These are phyloP conservation scores for Ophiostoma sp. DNA, from an alignment of 2,329 filamentous ascomycete species.

Conservation along the genomic window DNA sequence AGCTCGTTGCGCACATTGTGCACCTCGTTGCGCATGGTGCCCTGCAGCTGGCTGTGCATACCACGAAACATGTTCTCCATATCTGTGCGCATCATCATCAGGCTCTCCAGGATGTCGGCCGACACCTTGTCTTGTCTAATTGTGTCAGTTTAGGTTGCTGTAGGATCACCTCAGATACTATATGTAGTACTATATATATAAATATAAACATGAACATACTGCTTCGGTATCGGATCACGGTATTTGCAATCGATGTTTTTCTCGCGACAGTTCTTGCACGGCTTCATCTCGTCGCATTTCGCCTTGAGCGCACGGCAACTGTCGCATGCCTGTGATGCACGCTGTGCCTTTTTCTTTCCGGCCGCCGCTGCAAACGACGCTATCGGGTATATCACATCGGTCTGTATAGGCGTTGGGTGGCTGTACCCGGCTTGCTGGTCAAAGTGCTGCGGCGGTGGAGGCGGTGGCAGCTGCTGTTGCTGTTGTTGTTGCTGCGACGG, in stretches of 20 bases:
- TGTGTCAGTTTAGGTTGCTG: neutral
- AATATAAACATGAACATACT: slow-evolving; percentile 61
- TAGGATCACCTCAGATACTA: neutral
- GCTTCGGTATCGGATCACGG: slow-evolving; percentile 83
- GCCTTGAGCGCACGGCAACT: slow-evolving; percentile 82
- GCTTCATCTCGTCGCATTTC: slow-evolving; percentile 83
- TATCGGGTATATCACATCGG: slow-evolving; percentile 40
- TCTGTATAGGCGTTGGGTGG: slow-evolving; percentile 30
- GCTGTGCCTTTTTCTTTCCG: slow-evolving; percentile 58
- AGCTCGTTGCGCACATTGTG: neutral
- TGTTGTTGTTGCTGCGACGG: slow-evolving; percentile 27
- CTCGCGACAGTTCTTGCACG: slow-evolving; percentile 81
- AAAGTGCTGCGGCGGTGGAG: slow-evolving; percentile 34
- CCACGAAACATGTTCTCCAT: neutral
- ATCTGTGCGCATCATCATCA: slow-evolving; percentile 30
- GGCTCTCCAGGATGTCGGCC: slow-evolving; percentile 55
- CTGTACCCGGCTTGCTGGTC: slow-evolving; percentile 32
- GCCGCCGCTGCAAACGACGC: slow-evolving; percentile 39
- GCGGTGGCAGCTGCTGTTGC: slow-evolving; percentile 23
- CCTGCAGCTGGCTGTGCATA: slow-evolving; percentile 36
- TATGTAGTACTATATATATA: no score
- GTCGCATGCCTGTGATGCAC: slow-evolving; percentile 77
- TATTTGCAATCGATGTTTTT: slow-evolving; percentile 81
- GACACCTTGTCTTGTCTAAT: slow-evolving; percentile 56
- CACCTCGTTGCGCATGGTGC: slow-evolving; percentile 30